Evolutionary conservation across 352 stramenopile genomes (phyloP).

Genomic region (Elongisporangium senticosum): DNA sequence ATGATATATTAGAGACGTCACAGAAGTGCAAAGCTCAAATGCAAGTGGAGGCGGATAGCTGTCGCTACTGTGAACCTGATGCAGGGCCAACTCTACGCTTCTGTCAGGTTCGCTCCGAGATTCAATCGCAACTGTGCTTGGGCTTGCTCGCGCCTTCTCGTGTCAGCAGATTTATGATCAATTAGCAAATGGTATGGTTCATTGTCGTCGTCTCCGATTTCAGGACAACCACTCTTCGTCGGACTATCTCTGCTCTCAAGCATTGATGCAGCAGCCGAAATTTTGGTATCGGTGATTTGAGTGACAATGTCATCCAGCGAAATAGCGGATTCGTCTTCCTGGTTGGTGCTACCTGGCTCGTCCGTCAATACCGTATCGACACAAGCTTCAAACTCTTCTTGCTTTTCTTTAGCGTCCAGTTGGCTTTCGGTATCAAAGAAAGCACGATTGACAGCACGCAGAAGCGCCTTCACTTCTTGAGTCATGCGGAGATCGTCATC

Average conservation of each 20-base stretch:
- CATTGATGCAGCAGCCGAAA: neutral
- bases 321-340: neutral
- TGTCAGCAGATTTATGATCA: neutral
- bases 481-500: neutral
- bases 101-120: neutral
- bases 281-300: neutral
- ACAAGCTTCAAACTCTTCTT: neutral
- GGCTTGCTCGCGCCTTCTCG: neutral
- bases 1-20: neutral
- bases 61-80: neutral
- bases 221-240: neutral
- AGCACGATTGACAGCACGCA: neutral
- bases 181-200: neutral
- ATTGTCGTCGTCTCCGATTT: constrained; percentile 2
- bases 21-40: neutral
- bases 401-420: neutral
- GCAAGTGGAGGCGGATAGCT: neutral
- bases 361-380: neutral
- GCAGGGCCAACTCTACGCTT: neutral
- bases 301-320: constrained; percentile 8
- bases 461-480: neutral
- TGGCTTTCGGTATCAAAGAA: constrained; percentile 1
- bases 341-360: neutral
- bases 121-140: constrained; percentile 1
- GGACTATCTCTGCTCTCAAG: neutral